Evolutionary conservation across 345 rosid genomes (phyloP), one percentile per base, ranked within the genome.

Genomic region (Melaleuca quinquenervia): DNA sequence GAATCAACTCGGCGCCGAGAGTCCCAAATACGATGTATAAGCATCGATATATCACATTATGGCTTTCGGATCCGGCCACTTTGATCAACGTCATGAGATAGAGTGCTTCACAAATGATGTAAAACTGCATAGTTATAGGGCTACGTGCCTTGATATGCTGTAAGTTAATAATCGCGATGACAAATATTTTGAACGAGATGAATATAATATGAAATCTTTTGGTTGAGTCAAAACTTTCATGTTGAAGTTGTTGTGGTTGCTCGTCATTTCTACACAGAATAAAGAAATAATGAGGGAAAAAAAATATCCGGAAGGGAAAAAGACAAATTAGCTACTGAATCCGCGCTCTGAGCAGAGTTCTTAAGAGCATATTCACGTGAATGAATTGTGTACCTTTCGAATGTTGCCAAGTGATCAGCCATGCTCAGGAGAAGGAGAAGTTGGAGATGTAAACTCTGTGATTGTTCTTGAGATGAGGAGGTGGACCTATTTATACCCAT

Each of bases 101-200:
- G 5, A 62, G 27, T 1, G 14, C 41, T 27, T 27, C 41, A 1
- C 41, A 62, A 0, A 62, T 27, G 11, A 62, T 3, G 21, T 62
- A 62, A 0, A 29, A 29, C 0, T 29, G 6, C 3, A 29, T 0
- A 27, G 15, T 0, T 0, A 0, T 8, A 0, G 14, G 6, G 22
- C 5, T 29, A 5, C 3, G 3, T 0, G 0, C 0, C 1, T 7
- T 0, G 3, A 0, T 62, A 41, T 41, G 41, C 4, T 41, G 41
- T 41, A 4, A 41, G 4, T 41, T 41, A 4, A 4, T 41, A 41
- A 2, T 41, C 4, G 0, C 2, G 0, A 60, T 6, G 0, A 60
- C 0, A 1, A 13, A 2, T 0, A n/a, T 1, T 3, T 60, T n/a
- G 18, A 60, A 13, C 0, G 18, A n/a, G 1, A 4, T 58, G 1